Base-by-base conservation (phyloP, 2,329 filamentous ascomycete species). In the Penicillium sp. region DNA sequence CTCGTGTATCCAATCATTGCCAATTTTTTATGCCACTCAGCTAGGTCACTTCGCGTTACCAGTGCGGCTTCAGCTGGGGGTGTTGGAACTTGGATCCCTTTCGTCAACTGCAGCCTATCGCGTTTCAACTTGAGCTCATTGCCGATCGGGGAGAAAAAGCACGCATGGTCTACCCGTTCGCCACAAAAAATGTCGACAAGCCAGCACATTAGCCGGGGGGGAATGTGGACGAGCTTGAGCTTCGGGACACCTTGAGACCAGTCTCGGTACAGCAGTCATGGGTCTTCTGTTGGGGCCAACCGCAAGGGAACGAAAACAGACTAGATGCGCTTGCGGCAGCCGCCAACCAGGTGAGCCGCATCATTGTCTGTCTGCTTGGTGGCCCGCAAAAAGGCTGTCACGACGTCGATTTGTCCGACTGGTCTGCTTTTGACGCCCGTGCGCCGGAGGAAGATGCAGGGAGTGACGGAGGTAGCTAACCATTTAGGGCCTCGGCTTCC, bases 271-370 rank as follows among this genome's bases (percentile, higher is more conserved):
- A 9, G 18, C 5, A 7, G 35, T 37, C 35, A 13, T 24, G 12
- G 35, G 12, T 37, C 12, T 13, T 13, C 12, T 13, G 35, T 42
- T 24, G 25, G 45, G 33, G 39, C 35, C 45, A 46, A 25, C 13
- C n/a, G 25, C 35, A 35, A 24, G 40, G 33, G 18, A 18, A 18
- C 18, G 18, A 18, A 18, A 18, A 18, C 28, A n/a, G 27, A 35
- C 7, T 33, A 27, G 26, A 39, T 26, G 34, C 9, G n/a, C 42
- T 24, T n/a, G 9, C 25, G 28, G 24, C 45, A 27, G 36, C 38
- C 28, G 35, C 44, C 45, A 46, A 46, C 45, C 38, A 46, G 45
- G 40, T n/a, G 45, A 46, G 45, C 45, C 37, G 45, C 45, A 41
- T 24, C 4, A n/a, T 38, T 13, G 6, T 9, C 11, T 9, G 25